Base-by-base conservation (phyloP, 768 basidiomycete genomes). In the Clitopilus passeckerianus region DNA sequence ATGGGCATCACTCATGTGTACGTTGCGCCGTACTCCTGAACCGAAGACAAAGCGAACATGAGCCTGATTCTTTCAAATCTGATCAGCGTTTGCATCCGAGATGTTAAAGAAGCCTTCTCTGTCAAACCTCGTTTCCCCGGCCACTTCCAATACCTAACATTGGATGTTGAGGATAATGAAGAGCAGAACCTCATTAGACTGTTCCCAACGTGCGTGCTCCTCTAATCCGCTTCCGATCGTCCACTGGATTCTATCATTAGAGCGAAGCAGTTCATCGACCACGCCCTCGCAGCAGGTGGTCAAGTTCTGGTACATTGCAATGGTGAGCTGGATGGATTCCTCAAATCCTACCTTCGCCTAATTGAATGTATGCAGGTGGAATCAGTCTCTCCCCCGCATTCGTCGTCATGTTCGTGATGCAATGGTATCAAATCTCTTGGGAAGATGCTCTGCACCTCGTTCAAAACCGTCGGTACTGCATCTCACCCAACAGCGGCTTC, bases 321-420 rank as follows among this genome's bases (percentile, higher is more conserved):
- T 63, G 93, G 93, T 89, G 62, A 56, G 82, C 66, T 4, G 22
- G 34, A 37, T 23, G 50, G 5, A 20, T 44, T 58, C 20, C 37
- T 43, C 54, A 50, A 23, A 14, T 43, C 53, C n/a, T 34, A 14
- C 7, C 22, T 15, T 54, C 37, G n/a, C 57, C 57, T 61, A 53
- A 20, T 55, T 52, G 34, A 34, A 53, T 59, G 33, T 60, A 53
- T 54, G 6, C 62, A 93, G 91, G 92, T 37, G 93, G 93, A 3
- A 95, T 95, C 70, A 90, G 87, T 60, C 78, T 94, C 10, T 93
- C 91, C 1, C 93, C 93, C 0, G 83, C 92, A 0, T 93, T 95
- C 60, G 93, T 93, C 22, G 89, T 95, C 57, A 94, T 94, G 90
- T 95, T 91, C 68, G 91, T 91, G 35, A 95, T 95, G 93, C 88